A percentile compares a stretch with the other conserved stretches of the same genome.
These are phyloP conservation scores for Scleroderma bovista DNA, from an alignment of 768 basidiomycete genomes.

Conservation along the genomic window DNA sequence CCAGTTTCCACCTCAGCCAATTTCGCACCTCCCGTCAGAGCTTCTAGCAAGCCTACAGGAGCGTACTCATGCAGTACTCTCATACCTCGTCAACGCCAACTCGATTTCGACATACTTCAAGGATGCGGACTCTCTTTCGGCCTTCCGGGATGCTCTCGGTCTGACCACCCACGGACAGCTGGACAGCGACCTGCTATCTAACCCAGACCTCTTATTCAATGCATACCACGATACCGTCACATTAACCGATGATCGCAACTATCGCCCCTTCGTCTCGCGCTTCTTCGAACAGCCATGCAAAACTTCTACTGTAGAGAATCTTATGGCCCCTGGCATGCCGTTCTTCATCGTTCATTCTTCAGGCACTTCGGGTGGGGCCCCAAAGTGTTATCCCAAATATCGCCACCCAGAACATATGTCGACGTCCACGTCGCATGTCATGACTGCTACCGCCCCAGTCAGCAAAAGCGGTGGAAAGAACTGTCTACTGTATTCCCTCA, in stretches of 20 bases:
- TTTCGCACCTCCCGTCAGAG: slow-evolving; percentile 8
- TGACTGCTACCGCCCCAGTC: slow-evolving; percentile 10
- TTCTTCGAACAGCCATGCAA: slow-evolving; percentile 17
- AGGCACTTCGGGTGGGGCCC: slow-evolving; percentile 11
- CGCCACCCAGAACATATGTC: slow-evolving; percentile 19
- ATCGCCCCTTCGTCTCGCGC: slow-evolving; percentile 16
- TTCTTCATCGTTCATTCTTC: slow-evolving; percentile 19
- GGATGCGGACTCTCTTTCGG: slow-evolving; percentile 9
- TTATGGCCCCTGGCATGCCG: slow-evolving; percentile 19
- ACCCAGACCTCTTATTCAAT: slow-evolving; percentile 1
- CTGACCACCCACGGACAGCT: background rate
- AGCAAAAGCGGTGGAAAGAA: slow-evolving; percentile 11
- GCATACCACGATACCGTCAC: slow-evolving; percentile 14
- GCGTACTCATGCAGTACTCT: slow-evolving; percentile 17
- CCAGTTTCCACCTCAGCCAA: slow-evolving; percentile 12
- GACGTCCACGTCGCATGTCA: slow-evolving; percentile 6
- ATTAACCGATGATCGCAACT: slow-evolving; percentile 12
- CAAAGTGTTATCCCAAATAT: slow-evolving; percentile 16
- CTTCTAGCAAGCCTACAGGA: slow-evolving; percentile 13
- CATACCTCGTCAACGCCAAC: slow-evolving; percentile 18
- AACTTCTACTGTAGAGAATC: slow-evolving; percentile 12
- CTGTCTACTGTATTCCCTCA: slow-evolving; percentile 19
- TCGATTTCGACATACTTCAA: slow-evolving; percentile 14
- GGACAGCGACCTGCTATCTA: background rate
- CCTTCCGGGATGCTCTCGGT: slow-evolving; percentile 8